Base-by-base conservation (phyloP, 768 basidiomycete genomes). In the Leucocoprinus leucothites region DNA sequence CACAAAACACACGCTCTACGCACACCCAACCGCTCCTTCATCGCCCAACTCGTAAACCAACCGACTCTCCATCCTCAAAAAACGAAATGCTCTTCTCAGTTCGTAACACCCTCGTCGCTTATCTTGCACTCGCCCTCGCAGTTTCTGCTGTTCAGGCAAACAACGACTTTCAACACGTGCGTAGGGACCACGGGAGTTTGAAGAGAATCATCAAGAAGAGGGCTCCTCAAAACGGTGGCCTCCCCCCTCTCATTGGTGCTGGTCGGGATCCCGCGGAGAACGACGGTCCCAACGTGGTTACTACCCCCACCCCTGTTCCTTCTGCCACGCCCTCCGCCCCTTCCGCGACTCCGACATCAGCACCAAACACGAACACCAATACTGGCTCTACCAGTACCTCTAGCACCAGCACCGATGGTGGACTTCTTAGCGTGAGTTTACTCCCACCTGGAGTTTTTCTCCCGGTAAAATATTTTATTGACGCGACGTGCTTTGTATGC, bases 181-280 rank as follows among this genome's bases (percentile, higher is more conserved):
- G 75, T 48, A 82, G 82, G 60, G 80, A 80, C 69, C 84, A 87
- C 69, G 74, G 62, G 48, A 72, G 72, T 63, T 70, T 84, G 63
- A 81, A 82, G 63, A 86, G 89, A 63, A 70, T 91, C 67, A 66
- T 91, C 61, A 87, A 77, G 72, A 89, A 87, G 66, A 63, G 41
- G 41, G 56, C 66, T 52, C 64, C 65, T 53, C 58, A 58, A 26
- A 54, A 53, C 31, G 31, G 9, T n/a, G 14, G 16, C 41, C 38
- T 61, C n/a, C 48, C 55, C 21, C 59, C 67, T 47, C 65, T 73
- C 57, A 69, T 67, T 56, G 75, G 72, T 58, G 74, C 71, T 40
- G 62, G 66, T 35, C 62, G 65, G 19, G 64, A 70, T 55, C 64
- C 64, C 51, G 56, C 51, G 41, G 45, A 47, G 25, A 62, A 31